Percentiles rank a stretch among this genome's conserved stretches.
Conservation (phyloP, 208 protist species). For the Sergeia podlipaevii region DNA sequence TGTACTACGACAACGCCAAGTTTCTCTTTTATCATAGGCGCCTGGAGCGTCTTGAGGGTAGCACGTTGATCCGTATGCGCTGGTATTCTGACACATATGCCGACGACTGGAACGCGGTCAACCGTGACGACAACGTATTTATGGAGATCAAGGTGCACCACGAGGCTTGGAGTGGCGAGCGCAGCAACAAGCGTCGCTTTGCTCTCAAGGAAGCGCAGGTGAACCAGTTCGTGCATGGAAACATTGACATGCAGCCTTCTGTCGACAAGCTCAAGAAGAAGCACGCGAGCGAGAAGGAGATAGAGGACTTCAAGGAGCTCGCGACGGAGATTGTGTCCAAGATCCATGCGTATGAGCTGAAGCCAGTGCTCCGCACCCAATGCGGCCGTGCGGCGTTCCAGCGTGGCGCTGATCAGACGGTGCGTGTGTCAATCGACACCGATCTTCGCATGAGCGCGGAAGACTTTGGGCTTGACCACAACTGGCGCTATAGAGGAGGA, state of each 20-base stretch:
- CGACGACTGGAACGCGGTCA: constrained; percentile 66
- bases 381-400: constrained; percentile 86
- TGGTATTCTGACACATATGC: constrained; percentile 84
- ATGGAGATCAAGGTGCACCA: constrained; percentile 91
- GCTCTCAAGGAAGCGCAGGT: constrained; percentile 82
- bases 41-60: constrained; percentile 79
- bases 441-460: constrained; percentile 74
- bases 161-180: constrained; percentile 86
- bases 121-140: constrained; percentile 67
- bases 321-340: constrained; percentile 81
- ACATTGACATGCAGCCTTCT: constrained; percentile 62
- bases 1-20: constrained; percentile 88
- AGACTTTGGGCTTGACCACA: constrained; percentile 81
- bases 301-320: constrained; percentile 77
- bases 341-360: constrained; percentile 81
- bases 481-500: constrained; percentile 80
- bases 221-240: constrained; percentile 61
- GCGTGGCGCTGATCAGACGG: constrained; percentile 74
- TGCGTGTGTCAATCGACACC: constrained; percentile 88
- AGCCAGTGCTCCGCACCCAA: constrained; percentile 83
- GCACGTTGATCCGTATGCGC: constrained; percentile 85
- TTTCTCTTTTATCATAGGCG: constrained; percentile 85
- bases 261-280: constrained; percentile 74
- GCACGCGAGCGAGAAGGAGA: constrained; percentile 60
- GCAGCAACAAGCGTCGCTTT: constrained; percentile 86